Evolutionary conservation across 2,329 filamentous ascomycete species (phyloP), one percentile per base, ranked within the genome.

Genomic region (Camillea tinctor): DNA sequence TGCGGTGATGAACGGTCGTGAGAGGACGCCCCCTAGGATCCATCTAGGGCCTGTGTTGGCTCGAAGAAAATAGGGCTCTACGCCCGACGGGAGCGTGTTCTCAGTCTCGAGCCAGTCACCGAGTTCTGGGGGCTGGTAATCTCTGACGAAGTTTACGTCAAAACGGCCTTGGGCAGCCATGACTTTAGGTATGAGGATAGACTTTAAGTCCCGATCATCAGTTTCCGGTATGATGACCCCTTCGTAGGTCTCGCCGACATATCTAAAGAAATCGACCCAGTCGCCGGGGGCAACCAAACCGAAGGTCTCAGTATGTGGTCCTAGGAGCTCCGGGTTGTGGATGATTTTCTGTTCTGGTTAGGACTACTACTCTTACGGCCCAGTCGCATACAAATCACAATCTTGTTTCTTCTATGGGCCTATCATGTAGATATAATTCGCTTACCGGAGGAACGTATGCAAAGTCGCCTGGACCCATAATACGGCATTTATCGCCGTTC

Each of bases 231-330:
- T 77, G 19, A 85, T 63, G 1, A 80, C 65, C 0, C 83, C 82
- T 3, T 72, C 63, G 58, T 81, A 85, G 0, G 80, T 74, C 68
- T 86, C 83, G 24, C 78, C 78, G 7, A 86, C 78, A 67, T 84
- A 81, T 54, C 84, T 78, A 74, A 86, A 87, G 74, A 87, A 86
- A 64, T 86, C 83, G 24, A 84, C 75, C 84, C 84, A 86, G 66
- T 84, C 83, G 4, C 82, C 84, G 0, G 84, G 84, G 0, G 81
- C 81, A 24, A 86, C 80, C 3, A 87, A 70, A 15, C 83, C 82
- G 1, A 82, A 72, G 20, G 79, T 78, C 62, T 86, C 84, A 1
- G 82, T 82, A 62, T 85, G 81, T 0, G 81, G 76, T 1, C 82
- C 82, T 1, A 83, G 72, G 23, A 84, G 74, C 58, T 85, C 79